Conservation (phyloP, 495 filamentous ascomycete genomes). For the Hyphodiscus hymeniophilus region DNA sequence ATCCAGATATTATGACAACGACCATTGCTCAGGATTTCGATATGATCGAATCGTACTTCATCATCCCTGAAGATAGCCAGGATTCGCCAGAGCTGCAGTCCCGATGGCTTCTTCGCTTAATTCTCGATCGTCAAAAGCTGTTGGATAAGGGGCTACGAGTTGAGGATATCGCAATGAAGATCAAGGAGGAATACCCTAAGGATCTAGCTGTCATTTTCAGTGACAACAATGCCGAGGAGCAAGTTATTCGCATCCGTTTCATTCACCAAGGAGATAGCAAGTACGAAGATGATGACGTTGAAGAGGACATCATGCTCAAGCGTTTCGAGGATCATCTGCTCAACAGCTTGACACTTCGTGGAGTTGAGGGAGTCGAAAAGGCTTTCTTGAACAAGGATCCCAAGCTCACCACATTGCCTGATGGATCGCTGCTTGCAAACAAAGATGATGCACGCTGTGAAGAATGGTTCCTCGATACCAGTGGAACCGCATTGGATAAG, state of each 20-base stretch:
- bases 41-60: constrained; percentile 95
- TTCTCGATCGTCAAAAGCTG: constrained; percentile 86
- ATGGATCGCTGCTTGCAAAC: constrained; percentile 59
- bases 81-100: constrained; percentile 73
- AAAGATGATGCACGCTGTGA: constrained; percentile 66
- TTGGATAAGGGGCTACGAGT: constrained; percentile 90
- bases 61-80: constrained; percentile 75
- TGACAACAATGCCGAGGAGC: constrained; percentile 94
- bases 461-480: constrained; percentile 94
- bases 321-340: constrained; percentile 83
- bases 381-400: constrained; percentile 85
- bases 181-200: constrained; percentile 79
- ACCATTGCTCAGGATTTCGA: constrained; percentile 81
- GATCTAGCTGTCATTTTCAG: constrained; percentile 93
- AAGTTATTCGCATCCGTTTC: constrained; percentile 88
- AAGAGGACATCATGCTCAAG: constrained; percentile 87
- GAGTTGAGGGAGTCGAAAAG: constrained; percentile 77
- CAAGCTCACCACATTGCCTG: constrained; percentile 49
- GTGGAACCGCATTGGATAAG: constrained; percentile 72
- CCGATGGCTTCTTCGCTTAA: constrained; percentile 88
- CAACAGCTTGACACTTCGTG: constrained; percentile 81
- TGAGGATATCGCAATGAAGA: constrained; percentile 80
- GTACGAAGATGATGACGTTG: constrained; percentile 67
- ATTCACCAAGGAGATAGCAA: constrained; percentile 60
- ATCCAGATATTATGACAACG: constrained; percentile 81